Evolutionary conservation across 2,329 filamentous ascomycete species (phyloP).

Genomic region (Aspergillus texensis): DNA sequence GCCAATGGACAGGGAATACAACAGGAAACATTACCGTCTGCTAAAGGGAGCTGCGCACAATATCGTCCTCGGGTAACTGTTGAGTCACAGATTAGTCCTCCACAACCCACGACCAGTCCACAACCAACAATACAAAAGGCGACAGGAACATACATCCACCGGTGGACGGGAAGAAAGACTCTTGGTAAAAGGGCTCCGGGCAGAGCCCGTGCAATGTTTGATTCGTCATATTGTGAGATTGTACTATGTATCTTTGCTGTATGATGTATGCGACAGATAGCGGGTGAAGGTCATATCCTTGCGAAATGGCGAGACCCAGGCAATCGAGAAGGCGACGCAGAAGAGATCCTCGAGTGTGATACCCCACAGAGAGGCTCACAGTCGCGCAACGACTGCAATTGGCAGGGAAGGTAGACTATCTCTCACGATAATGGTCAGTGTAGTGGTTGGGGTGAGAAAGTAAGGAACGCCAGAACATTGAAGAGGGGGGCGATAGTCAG

Average conservation of each 20-base stretch:
- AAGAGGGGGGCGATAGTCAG: constrained; percentile 21
- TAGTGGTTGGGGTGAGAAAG: constrained; percentile 13
- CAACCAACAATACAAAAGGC: neutral
- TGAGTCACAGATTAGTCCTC: neutral
- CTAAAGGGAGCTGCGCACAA: constrained; percentile 51
- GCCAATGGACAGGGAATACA: constrained; percentile 90
- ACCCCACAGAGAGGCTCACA: constrained; percentile 25
- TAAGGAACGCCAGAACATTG: constrained; percentile 14
- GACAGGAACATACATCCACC: constrained; percentile 67
- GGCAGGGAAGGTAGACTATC: constrained; percentile 4
- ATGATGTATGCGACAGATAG: constrained; percentile 13
- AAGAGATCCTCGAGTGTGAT: constrained; percentile 13
- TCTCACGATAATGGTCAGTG: neutral
- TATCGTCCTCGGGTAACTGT: constrained; percentile 64
- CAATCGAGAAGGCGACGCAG: neutral
- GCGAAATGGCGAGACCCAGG: neutral
- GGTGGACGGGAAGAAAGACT: constrained; percentile 58
- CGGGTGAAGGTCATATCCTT: constrained; percentile 19
- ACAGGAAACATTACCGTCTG: constrained; percentile 62
- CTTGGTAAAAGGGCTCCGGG: constrained; percentile 70
- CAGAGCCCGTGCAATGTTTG: constrained; percentile 54
- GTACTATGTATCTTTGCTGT: constrained; percentile 5
- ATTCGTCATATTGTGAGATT: constrained; percentile 25
- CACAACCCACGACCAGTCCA: constrained; percentile 10
- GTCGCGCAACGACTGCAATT: constrained; percentile 19